Base-by-base conservation (phyloP, 1,139 yeast species). In the Kluyveromyces sp. region DNA sequence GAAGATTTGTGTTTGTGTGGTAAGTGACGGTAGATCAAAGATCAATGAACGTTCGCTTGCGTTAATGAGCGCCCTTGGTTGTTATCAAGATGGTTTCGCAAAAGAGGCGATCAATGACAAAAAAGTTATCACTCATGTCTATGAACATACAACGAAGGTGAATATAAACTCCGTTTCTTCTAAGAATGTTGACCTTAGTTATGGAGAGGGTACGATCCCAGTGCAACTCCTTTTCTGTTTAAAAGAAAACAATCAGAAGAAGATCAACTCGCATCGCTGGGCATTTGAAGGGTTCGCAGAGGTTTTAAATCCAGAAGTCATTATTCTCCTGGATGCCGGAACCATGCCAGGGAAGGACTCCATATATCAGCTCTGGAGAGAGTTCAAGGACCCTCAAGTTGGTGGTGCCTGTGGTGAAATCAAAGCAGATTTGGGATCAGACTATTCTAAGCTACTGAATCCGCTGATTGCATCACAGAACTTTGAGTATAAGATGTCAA, bases 351-450 rank as follows among this genome's bases (percentile, higher is more conserved):
- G 87, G 38, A 79, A 76, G 49, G 83, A 81, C 54, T 86, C 96
- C 0, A 72, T 88, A 30, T 83, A 86, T 57, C 80, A 87, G 53
- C 68, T 88, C 41, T 88, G 96, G 96, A 84, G 84, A 61, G 94
- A 94, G 17, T 87, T 88, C 55, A 74, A 80, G 52, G 85, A 85
- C 59, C 80, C 87, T 0, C 80, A 83, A 53, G 92, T 87, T 47
- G 96, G 95, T 4, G 96, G 96, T 45, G 95, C 94, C 2, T 94
- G 95, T 42, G 96, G 96, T 51, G 95, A 88, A 62, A 85, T 88
- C 53, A 85, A 83, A 50, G 88, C 95, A 1, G 86, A 84, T 82
- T 74, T 87, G 61, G 95, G 96, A 16, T 75, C 73, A 46, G 78
- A 77, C 7, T 81, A 83, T 75, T 61, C 66, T 11, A 81, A 81